These are phyloP conservation scores for Coniochaeta hoffmannii DNA, from an alignment of 2,329 filamentous ascomycete species.

Conservation along the genomic window DNA sequence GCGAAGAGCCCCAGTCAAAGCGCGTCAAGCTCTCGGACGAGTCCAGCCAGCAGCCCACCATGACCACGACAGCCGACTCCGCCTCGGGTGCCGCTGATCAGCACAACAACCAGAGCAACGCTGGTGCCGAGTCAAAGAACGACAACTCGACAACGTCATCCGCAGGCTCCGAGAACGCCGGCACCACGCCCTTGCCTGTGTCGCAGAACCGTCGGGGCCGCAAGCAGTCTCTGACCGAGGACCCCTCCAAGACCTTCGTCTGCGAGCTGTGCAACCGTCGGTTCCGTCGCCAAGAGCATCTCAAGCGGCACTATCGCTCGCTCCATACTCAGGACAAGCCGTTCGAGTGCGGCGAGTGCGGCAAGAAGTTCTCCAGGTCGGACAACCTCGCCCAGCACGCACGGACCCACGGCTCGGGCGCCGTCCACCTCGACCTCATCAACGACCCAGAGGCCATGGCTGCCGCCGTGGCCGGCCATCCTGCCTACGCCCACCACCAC, in stretches of 20 bases:
- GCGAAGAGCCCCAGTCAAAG: conserved; percentile 48
- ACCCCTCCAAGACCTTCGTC: conserved; percentile 96
- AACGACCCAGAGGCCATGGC: conserved; percentile 54
- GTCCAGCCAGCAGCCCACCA: conserved; percentile 26
- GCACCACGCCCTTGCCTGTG: conserved; percentile 33
- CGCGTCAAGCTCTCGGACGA: conserved; percentile 47
- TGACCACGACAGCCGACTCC: conserved; percentile 34
- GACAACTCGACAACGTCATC: conserved; percentile 24
- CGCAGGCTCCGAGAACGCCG: conserved; percentile 24
- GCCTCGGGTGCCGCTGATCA: conserved; percentile 25
- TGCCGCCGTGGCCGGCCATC: conserved; percentile 17
- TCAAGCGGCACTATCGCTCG: conserved; percentile 97
- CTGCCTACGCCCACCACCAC: conserved; percentile 28
- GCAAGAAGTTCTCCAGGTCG: conserved; percentile 97
- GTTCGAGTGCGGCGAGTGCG: conserved; percentile 94
- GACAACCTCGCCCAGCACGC: conserved; percentile 97
- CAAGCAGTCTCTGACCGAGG: conserved; percentile 96
- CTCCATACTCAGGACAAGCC: conserved; percentile 98
- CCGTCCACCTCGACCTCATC: conserved; percentile 84
- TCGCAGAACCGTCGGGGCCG: conserved; percentile 86
- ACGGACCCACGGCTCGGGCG: conserved; percentile 83
- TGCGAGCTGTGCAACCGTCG: conserved; percentile 94
- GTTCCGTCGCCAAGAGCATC: conserved; percentile 95
- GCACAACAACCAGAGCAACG: conserved; percentile 21
- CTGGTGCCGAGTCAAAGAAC: conserved; percentile 23